These are phyloP conservation scores for Parascedosporium putredinis DNA, from an alignment of 2,329 filamentous ascomycete genomes.

Conservation along the genomic window DNA sequence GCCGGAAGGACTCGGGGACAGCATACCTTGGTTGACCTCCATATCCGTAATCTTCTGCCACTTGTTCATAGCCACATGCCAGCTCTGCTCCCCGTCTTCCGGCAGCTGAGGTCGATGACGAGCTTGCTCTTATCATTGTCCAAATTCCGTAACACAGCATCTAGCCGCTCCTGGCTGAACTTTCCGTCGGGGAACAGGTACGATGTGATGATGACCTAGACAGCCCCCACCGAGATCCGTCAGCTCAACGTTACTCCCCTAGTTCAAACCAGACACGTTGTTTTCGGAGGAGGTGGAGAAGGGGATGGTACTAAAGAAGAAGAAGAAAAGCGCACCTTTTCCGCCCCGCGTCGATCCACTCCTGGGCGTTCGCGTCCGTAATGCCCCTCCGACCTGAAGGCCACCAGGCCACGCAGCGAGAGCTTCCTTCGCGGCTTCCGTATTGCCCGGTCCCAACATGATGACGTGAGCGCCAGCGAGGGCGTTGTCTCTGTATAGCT, in stretches of 20 bases:
- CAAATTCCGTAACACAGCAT: slow-evolving; percentile 62
- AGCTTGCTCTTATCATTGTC: slow-evolving; percentile 68
- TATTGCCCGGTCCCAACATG: slow-evolving; percentile 86
- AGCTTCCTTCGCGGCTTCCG: slow-evolving; percentile 67
- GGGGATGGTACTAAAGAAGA: slow-evolving; percentile 32
- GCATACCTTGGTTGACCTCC: slow-evolving; percentile 74
- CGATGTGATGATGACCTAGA: slow-evolving; percentile 91
- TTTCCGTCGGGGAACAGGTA: slow-evolving; percentile 78
- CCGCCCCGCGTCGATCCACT: slow-evolving; percentile 86
- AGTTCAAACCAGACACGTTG: too few species aligned
- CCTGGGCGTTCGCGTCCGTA: slow-evolving; percentile 67
- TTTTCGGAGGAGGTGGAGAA: too few species aligned
- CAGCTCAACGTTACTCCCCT: not conserved
- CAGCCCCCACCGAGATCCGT: not conserved
- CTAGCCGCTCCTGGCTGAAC: slow-evolving; percentile 69
- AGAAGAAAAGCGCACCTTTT: slow-evolving; percentile 47
- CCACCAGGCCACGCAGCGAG: slow-evolving; percentile 67
- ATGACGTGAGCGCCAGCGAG: slow-evolving; percentile 85
- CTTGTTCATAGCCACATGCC: slow-evolving; percentile 98
- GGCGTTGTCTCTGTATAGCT: slow-evolving; percentile 65
- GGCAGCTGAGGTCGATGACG: slow-evolving; percentile 91
- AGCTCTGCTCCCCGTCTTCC: slow-evolving; percentile 59
- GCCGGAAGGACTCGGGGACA: too few species aligned
- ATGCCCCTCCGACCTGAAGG: slow-evolving; percentile 91
- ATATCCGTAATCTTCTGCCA: slow-evolving; percentile 98